Percentiles rank a stretch among this genome's conserved stretches.
Conservation (phyloP, 2,329 filamentous ascomycete genomes). For the Exophiala oligosperma region DNA sequence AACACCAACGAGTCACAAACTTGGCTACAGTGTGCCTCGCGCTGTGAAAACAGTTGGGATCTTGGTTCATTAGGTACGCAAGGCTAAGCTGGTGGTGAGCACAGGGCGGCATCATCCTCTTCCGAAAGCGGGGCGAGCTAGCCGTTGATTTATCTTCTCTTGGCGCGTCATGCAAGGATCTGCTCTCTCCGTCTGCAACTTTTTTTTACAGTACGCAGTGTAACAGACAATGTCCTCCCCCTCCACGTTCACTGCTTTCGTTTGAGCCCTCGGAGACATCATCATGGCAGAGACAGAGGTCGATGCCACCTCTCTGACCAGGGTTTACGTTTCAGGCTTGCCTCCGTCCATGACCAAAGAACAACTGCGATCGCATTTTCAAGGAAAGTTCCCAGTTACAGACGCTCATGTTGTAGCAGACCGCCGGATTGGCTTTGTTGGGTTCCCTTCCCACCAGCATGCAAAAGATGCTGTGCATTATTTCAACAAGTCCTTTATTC, state of each 20-base stretch:
- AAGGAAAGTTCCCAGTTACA: slow-evolving; percentile 73
- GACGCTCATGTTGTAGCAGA: slow-evolving; percentile 90
- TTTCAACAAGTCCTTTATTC: slow-evolving; percentile 93
- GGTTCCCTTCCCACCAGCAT: slow-evolving; percentile 80
- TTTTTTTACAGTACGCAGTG: not conserved
- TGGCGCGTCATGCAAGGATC: too few relatives aligned
- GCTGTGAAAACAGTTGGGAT: too few relatives aligned
- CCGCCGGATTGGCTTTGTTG: slow-evolving; percentile 91
- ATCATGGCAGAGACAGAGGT: slow-evolving; percentile 5
- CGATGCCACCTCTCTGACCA: slow-evolving; percentile 50
- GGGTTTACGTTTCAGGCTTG: slow-evolving; percentile 69
- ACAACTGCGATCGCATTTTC: slow-evolving; percentile 87
- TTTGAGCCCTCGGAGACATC: not conserved
- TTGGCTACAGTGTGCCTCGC: too few relatives aligned
- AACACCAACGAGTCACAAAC: too few relatives aligned
- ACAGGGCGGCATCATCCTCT: too few relatives aligned
- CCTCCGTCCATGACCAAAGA: slow-evolving; percentile 82
- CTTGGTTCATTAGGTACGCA: too few relatives aligned
- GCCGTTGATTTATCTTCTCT: too few relatives aligned
- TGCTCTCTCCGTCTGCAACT: too few relatives aligned
- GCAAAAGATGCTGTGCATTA: slow-evolving; percentile 85
- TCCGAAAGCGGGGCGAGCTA: too few relatives aligned
- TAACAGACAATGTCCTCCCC: too few relatives aligned
- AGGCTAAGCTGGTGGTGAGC: too few relatives aligned
- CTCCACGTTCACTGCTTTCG: too few relatives aligned